Base-by-base conservation (phyloP, 768 basidiomycete species). In the Leucogyrophana mollusca region DNA sequence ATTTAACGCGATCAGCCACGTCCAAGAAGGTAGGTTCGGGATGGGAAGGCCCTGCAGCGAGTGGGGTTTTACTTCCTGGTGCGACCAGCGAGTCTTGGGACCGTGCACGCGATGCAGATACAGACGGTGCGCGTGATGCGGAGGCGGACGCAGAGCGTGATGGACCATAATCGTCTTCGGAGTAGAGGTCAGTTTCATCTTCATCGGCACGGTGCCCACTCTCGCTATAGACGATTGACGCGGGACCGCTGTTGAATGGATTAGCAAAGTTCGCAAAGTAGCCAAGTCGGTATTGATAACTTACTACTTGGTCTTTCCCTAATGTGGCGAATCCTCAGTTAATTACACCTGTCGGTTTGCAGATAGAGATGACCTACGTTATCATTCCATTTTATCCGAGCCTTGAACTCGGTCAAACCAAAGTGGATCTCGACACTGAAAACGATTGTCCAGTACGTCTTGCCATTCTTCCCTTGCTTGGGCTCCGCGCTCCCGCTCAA, bases 381-480 rank as follows among this genome's bases (percentile, higher is more conserved):
- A 56, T 90, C 86, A 40, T 81, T 74, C 87, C 87, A 90, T 62
- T 88, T 90, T 43, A 90, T 89, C 46, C 86, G 76, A 6, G 87
- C 87, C 60, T 72, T 85, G 69, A 90, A 90, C 62, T 90, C 87
- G 0, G 87, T 90, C 50, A 90, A 58, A 24, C 87, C 87, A 48
- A 90, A 90, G 57, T 88, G 87, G 45, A 90, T 88, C 60, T 89
- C 87, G 23, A 90, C 82, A 23, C 83, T 85, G 63, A 90, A 90
- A 14, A 90, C 82, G 49, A 90, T 88, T 11, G 83, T 89, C 86
- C 86, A 90, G 52, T 88, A 90, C 9, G 74, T 81, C 68, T 82
- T 86, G 41, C 85, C 82, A 37, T 74, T 77, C 54, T 65, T 78
- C 1, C 85, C 81, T 4, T 67, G 60, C 58, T 87, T 89, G 1